Base-by-base conservation (phyloP, 1,284 basidiomycete species). In the Dichomitus squalens region DNA sequence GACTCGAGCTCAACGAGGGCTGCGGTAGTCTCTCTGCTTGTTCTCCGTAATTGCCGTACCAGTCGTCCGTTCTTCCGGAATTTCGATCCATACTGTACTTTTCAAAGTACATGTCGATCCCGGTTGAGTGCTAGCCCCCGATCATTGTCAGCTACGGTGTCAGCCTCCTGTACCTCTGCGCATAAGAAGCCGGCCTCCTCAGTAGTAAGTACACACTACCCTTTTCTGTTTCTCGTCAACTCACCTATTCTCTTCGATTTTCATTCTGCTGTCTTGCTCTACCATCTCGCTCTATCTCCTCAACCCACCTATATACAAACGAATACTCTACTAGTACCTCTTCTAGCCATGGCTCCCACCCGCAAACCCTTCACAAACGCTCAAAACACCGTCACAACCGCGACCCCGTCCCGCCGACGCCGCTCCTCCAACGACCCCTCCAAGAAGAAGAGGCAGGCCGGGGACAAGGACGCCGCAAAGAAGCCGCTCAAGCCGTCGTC, bases 141-240 rank as follows among this genome's bases (percentile, higher is more conserved):
- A 44, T 31, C 50, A 4, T 20, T 38, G 35, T 49, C 51, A 51
- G 41, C 56, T 52, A 41, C 41, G n/a, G 41, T 55, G 57, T 40
- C 60, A 57, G 47, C 54, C 57, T 36, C 52, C 35, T 47, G 12
- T 18, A 31, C 29, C n/a, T 6, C 16, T 12, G 4, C 29, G 11
- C 29, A 47, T 47, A 47, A 47, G 18, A 47, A 14, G 8, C 27
- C n/a, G 4, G 44, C n/a, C 38, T 25, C 3, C 18, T 12, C 12
- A n/a, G 41, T 9, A 23, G 14, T 44, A 3, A n/a, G 14, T 16
- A 20, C 29, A 20, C n/a, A 0, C 31, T 20, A 14, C 8, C 11
- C 16, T 5, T 36, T n/a, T 36, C 11, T 9, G 18, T 33, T 34
- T 4, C 18, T 9, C 35, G n/a, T 36, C 35, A 16, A 16, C 35